Evolutionary conservation across 306 rosid genomes (phyloP).

Genomic region (Vachellia collinsii): DNA sequence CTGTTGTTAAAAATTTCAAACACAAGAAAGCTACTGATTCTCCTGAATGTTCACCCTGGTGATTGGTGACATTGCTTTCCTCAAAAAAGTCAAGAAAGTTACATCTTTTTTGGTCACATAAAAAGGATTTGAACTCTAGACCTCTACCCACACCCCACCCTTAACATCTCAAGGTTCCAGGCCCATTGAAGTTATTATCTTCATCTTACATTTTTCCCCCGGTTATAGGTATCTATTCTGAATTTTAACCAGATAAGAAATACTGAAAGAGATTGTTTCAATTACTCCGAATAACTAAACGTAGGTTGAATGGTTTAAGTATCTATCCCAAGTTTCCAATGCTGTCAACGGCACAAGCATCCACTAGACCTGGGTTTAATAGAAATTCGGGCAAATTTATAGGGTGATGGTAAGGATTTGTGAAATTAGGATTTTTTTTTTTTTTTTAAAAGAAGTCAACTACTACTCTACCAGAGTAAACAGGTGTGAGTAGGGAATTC

Average conservation of each 20-base stretch:
- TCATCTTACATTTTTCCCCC: background rate
- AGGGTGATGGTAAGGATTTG: background rate
- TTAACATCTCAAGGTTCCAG: background rate
- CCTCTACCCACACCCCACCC: background rate
- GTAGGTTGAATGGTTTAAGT: background rate
- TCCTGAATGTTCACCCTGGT: background rate
- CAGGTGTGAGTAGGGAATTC: background rate
- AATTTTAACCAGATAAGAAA: background rate
- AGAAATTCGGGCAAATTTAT: background rate
- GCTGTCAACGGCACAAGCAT: background rate
- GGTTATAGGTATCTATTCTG: background rate
- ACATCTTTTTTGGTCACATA: background rate
- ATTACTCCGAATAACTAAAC: background rate
- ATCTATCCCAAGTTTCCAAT: background rate
- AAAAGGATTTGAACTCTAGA: background rate
- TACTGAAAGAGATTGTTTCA: background rate
- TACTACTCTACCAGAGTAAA: no score
- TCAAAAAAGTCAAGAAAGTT: background rate
- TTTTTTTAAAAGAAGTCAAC: background rate
- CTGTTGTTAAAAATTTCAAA: background rate
- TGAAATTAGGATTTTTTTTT: background rate
- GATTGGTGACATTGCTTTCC: background rate
- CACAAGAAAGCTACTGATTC: background rate
- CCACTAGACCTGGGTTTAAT: background rate
- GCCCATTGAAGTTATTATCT: background rate